phyloP scores from a whole-genome alignment of 2,329 filamentous ascomycete genomes.

The Rutstroemia sp. region DNA sequence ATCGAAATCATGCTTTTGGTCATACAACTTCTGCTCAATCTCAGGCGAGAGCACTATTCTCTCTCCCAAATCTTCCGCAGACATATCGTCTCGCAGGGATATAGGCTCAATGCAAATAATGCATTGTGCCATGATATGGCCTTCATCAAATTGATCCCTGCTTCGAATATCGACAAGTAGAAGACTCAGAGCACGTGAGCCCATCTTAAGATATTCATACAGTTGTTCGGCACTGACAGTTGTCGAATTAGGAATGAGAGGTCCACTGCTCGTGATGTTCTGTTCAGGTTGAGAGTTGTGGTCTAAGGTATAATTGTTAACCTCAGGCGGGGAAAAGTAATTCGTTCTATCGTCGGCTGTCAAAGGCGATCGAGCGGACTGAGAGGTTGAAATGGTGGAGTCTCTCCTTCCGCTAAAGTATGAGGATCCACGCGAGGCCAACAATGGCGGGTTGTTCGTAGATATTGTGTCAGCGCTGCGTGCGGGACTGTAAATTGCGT shows the following conservation, averaged over 20 bases:
- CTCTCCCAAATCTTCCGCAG: slow-evolving; percentile 55
- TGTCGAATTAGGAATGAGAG: slow-evolving; percentile 16
- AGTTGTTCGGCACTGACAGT: slow-evolving; percentile 52
- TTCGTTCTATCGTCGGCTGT: slow-evolving; percentile 16
- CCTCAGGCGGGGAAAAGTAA: slow-evolving; percentile 19
- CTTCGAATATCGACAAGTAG: slow-evolving; percentile 80
- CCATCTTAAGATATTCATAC: slow-evolving; percentile 57
- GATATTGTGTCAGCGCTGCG: slow-evolving; percentile 22
- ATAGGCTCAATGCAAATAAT: slow-evolving; percentile 90
- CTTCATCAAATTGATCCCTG: slow-evolving; percentile 74
- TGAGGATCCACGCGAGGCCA: slow-evolving; percentile 21
- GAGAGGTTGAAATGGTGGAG: slow-evolving; percentile 22
- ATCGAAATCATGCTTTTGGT: slow-evolving; percentile 67
- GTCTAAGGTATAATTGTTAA: slow-evolving; percentile 7
- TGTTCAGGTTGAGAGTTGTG: slow-evolving; percentile 2
- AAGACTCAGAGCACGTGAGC: slow-evolving; percentile 49
- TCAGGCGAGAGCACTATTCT: slow-evolving; percentile 63
- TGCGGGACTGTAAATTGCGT: slow-evolving; percentile 30
- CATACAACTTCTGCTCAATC: slow-evolving; percentile 70
- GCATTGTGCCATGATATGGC: slow-evolving; percentile 77
- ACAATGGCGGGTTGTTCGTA: slow-evolving; percentile 20
- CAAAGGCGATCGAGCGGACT: slow-evolving; percentile 18
- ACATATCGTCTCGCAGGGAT: slow-evolving; percentile 59
- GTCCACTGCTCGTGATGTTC: neutral
- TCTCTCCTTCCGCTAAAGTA: slow-evolving; percentile 18